Conservation (phyloP, 148 eudicot genomes). For the Euryodendron excelsum region DNA sequence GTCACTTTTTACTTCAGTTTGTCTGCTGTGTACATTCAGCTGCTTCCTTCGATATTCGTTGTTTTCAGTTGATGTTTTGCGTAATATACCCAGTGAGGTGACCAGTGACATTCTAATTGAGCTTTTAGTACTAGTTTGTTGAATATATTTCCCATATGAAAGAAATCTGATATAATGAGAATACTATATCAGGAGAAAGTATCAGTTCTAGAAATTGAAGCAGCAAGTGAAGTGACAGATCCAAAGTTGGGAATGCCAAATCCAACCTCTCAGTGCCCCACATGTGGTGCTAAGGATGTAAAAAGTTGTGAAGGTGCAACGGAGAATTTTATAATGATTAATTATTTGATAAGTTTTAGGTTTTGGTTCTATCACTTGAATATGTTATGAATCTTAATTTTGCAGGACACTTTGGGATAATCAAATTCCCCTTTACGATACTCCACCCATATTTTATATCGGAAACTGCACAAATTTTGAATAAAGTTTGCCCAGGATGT, state of each 20-base stretch:
- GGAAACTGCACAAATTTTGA: conserved; percentile 76
- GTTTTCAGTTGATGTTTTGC: neutral
- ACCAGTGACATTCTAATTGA: neutral
- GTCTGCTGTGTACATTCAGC: neutral
- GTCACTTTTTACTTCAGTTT: neutral
- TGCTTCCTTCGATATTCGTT: neutral
- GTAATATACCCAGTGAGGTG: neutral
- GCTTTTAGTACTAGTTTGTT: neutral
- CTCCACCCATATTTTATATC: conserved; percentile 77
- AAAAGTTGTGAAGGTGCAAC: conserved; percentile 78
- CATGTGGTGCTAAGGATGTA: conserved; percentile 65
- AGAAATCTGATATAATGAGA: neutral
- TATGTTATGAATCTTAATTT: conserved; percentile 7
- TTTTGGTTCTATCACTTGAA: neutral
- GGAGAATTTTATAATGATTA: neutral
- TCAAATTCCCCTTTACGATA: conserved; percentile 63
- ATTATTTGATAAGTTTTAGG: neutral
- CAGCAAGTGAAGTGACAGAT: conserved; percentile 67
- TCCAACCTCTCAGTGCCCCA: conserved; percentile 57
- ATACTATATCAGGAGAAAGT: conserved; percentile 54
- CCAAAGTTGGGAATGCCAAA: conserved; percentile 84
- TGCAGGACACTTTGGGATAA: conserved; percentile 91
- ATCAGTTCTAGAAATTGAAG: conserved; percentile 54
- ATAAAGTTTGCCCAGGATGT: conserved; percentile 89
- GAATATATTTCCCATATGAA: neutral